Base-by-base conservation (phyloP, 495 filamentous ascomycete genomes). In the Recurvomyces mirabilis region DNA sequence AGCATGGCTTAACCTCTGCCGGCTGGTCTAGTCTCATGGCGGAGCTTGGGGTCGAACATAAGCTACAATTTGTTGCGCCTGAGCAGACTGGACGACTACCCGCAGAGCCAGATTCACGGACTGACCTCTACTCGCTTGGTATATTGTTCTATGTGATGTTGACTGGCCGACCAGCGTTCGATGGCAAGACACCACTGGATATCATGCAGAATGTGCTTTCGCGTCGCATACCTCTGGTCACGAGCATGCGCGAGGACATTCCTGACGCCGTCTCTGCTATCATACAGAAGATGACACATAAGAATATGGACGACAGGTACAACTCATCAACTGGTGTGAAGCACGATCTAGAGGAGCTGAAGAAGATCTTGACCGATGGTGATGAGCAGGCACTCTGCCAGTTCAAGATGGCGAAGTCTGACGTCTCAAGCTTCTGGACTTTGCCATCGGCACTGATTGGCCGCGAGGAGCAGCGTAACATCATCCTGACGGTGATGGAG, bases 51-150 rank as follows among this genome's bases (percentile, higher is more conserved):
- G 79, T 84, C 20, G 83, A 82, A 57, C 80, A 84, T 52, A 93
- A 91, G 62, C 66, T 94, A 17, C 76, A 85, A 45, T 93, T 79
- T 55, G 87, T 94, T 58, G 86, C 84, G 32, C 85, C 87, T 0
- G 87, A 94, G 53, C 87, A 93, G 67, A 94, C 87, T 12, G 87
- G 87, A 19, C 77, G 87, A 13, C 80, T 93, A 74, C 81, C 84
- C 2, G 85, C 81, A 14, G 85, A 91, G 54, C 87, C 87, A 1
- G 87, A 94, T 63, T 82, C 76, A 43, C 73, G 87, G 34, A 93
- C 87, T 9, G 87, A 93, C 62, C 87, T 93, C 25, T 94, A 93
- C 59, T 84, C 83, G 1, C 68, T 93, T 1, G 87, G 87, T 11
- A 72, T 93, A 41, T 60, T 93, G 4, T 89, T 93, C 57, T 94